Conservation (phyloP, 192 early-diverging fungal genomes). For the Backusella luteola region DNA sequence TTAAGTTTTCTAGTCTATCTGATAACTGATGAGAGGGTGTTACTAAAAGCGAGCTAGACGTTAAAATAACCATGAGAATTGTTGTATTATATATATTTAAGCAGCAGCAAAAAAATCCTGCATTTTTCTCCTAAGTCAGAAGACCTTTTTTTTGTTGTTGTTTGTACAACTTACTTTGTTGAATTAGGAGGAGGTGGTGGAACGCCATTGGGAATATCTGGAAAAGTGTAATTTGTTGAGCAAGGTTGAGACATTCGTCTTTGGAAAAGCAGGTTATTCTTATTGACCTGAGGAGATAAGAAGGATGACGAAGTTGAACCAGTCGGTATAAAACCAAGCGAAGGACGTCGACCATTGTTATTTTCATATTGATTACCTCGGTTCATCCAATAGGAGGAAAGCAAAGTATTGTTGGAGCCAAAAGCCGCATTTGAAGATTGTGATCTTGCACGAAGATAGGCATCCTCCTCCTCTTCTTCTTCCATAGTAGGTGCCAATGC, state of each 20-base stretch:
- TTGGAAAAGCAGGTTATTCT: background rate
- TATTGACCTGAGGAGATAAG: background rate
- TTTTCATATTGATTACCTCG: background rate
- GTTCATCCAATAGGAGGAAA: background rate
- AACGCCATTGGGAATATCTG: slow-evolving; percentile 11
- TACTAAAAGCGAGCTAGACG: background rate
- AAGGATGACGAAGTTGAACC: slow-evolving; percentile 47
- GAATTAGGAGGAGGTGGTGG: background rate
- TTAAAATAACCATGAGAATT: background rate
- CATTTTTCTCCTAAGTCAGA: slow-evolving; percentile 7
- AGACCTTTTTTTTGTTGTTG: background rate
- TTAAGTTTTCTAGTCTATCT: slow-evolving; percentile 1
- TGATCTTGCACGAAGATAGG: background rate
- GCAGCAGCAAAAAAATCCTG: background rate
- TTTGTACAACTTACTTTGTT: slow-evolving; percentile 4
- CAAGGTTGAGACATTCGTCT: slow-evolving; percentile 13
- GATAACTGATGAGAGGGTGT: background rate
- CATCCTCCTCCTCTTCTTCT: slow-evolving; percentile 1
- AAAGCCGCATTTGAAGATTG: background rate
- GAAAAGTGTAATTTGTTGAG: background rate
- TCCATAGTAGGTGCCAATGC: slow-evolving; percentile 12
- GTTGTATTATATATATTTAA: background rate
- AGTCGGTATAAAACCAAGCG: background rate
- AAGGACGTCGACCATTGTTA: background rate
- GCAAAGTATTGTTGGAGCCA: background rate